Evolutionary conservation across 2,329 filamentous ascomycete genomes (phyloP), one percentile per base, ranked within the genome.

Genomic region (Sporothrix variecibatus): DNA sequence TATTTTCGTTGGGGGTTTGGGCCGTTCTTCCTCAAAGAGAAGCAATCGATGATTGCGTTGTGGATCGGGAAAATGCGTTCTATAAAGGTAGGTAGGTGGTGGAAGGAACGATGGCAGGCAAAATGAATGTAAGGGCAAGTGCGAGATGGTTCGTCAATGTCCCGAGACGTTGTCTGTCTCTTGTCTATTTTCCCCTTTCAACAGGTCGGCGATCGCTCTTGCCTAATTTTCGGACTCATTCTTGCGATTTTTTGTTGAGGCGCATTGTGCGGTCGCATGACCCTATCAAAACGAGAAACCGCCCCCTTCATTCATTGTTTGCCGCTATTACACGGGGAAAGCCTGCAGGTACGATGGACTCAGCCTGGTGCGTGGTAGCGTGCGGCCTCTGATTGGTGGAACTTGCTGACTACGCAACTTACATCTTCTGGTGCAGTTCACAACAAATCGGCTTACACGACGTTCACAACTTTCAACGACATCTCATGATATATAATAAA

Each of bases 191-290:
- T 53, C 12, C 65, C 49, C 28, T 70, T 8, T 40, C 31, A 49
- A 68, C 51, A n/a, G 7, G 8, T 17, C n/a, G 43, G 65, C 65
- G 65, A 68, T 68, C 65, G 65, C 65, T 34, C 65, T 51, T 68
- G 23, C 65, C 65, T 68, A 15, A 51, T 15, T 68, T 49, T 49
- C 38, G 26, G 60, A 49, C 43, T 26, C 12, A 12, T n/a, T 26
- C 23, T 12, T 7, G 31, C 40, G 26, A 26, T 23, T 53, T 62
- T 62, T 64, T 72, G 69, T 60, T 34, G 38, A 62, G 49, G 51
- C 31, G 49, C 31, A 17, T 46, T 58, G 51, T 49, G 23, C 17
- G 69, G 34, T 49, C 69, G 53, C 69, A 72, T 62, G 34, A 62
- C 53, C 69, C 20, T 17, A 7, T 17, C n/a, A 49, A 60, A 62